phyloP scores from a whole-genome alignment of 176 grass and related monocot species.

The Elymus sibiricus region DNA sequence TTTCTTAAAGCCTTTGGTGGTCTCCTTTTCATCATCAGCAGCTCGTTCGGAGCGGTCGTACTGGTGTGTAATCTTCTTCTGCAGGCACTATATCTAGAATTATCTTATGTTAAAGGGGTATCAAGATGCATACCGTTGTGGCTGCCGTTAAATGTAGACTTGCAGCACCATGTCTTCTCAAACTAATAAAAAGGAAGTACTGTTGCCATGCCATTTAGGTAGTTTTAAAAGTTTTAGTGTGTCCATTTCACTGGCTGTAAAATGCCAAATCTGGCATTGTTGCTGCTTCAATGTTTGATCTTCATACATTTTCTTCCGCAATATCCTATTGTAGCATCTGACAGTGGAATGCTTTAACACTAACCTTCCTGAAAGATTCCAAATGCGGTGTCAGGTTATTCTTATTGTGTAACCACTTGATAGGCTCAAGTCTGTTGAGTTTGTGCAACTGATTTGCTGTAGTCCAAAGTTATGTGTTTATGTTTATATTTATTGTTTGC shows the following conservation, averaged over 20 bases:
- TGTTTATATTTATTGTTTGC: not conserved
- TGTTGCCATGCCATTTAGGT: not conserved
- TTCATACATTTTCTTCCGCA: not conserved
- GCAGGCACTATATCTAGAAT: not conserved
- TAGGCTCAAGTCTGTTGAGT: not conserved
- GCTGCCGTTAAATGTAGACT: not conserved
- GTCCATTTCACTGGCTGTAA: not conserved
- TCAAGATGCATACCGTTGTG: not conserved
- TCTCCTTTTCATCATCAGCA: conserved; percentile 68
- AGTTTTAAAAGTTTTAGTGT: not conserved
- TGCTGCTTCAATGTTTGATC: not conserved
- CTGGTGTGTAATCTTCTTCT: conserved; percentile 37
- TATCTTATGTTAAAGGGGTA: not conserved
- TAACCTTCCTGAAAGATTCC: not conserved
- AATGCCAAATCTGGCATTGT: not conserved
- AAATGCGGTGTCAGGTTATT: not conserved
- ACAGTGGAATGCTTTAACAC: not conserved
- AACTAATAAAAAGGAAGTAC: not conserved
- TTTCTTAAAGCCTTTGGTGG: conserved; percentile 72
- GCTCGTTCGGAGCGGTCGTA: conserved; percentile 57
- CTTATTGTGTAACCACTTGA: not conserved
- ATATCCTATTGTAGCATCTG: not conserved
- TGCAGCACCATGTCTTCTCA: not conserved
- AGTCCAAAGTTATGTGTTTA: not conserved
- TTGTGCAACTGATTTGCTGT: not conserved